Conservation (phyloP, 352 stramenopile species). For the Phytophthora litchii region DNA sequence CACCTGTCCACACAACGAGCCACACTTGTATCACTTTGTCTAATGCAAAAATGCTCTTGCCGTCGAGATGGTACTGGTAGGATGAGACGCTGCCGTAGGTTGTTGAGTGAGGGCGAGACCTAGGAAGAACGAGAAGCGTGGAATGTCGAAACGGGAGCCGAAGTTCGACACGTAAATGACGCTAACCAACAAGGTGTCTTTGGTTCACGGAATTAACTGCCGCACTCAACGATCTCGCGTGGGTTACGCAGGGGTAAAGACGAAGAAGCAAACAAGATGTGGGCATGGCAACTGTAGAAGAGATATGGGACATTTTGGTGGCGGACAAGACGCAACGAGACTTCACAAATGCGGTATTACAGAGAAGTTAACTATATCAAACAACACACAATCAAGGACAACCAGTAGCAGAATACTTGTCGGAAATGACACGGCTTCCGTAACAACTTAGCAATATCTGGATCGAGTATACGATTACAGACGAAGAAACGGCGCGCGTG, state of each 20-base stretch:
- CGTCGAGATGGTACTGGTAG: neutral
- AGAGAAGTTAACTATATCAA: conserved; percentile 2
- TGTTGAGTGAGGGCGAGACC: too few relatives aligned
- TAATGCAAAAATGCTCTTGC: neutral
- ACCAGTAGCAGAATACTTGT: conserved; percentile 1
- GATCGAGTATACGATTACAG: neutral
- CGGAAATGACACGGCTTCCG: neutral
- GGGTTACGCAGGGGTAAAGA: conserved; percentile 3
- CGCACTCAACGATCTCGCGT: neutral
- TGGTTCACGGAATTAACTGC: neutral
- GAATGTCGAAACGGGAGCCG: too few relatives aligned
- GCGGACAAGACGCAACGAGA: conserved; percentile 3
- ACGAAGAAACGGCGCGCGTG: too few relatives aligned
- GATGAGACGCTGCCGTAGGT: too few relatives aligned
- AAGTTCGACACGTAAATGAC: neutral
- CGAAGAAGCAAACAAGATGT: conserved; percentile 8
- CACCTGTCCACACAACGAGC: neutral
- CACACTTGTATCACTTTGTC: neutral
- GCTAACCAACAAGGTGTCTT: neutral
- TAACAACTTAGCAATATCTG: neutral
- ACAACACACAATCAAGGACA: neutral
- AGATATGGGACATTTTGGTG: conserved; percentile 4
- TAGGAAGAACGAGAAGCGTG: neutral
- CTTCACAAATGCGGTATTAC: neutral
- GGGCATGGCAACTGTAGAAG: neutral